Evolutionary conservation across 2,329 filamentous ascomycete species (phyloP).

Genomic region (Colletotrichum falcatum): DNA sequence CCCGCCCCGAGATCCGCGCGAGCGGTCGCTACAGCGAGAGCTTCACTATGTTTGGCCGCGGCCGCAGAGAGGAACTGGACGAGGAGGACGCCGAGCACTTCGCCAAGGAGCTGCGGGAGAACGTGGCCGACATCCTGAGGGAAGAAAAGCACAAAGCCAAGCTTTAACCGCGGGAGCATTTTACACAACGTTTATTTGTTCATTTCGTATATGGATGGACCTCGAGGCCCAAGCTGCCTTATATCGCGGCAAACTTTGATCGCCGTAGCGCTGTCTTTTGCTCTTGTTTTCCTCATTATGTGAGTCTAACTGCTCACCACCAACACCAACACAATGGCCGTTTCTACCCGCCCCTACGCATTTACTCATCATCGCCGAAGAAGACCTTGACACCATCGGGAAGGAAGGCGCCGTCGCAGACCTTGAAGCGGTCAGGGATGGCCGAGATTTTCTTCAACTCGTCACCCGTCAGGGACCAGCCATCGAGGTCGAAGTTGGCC

Average conservation of each 20-base stretch:
- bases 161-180: slow-evolving; percentile 48
- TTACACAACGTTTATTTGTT: slow-evolving; percentile 18
- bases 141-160: slow-evolving; percentile 50
- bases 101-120: slow-evolving; percentile 65
- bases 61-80: slow-evolving; percentile 78
- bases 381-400: slow-evolving; percentile 77
- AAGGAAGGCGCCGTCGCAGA: slow-evolving; percentile 80
- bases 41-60: slow-evolving; percentile 87
- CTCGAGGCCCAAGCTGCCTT: slow-evolving; percentile 10
- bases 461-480: slow-evolving; percentile 78
- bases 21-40: slow-evolving; percentile 68
- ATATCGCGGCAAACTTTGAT: slow-evolving; percentile 13
- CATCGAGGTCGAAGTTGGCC: slow-evolving; percentile 80
- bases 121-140: slow-evolving; percentile 60
- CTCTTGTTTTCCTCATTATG: slow-evolving; percentile 33
- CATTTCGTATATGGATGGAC: slow-evolving; percentile 31
- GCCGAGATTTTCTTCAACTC: slow-evolving; percentile 77
- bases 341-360: not conserved
- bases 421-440: slow-evolving; percentile 83
- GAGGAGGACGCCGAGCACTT: slow-evolving; percentile 77
- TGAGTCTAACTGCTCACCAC: slow-evolving; percentile 26
- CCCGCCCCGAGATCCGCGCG: slow-evolving; percentile 76
- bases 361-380: slow-evolving; percentile 83
- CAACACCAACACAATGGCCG: not conserved
- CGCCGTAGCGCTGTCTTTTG: slow-evolving; percentile 21